phyloP scores from a whole-genome alignment of 2,329 filamentous ascomycete species.

The Neurospora sp. region DNA sequence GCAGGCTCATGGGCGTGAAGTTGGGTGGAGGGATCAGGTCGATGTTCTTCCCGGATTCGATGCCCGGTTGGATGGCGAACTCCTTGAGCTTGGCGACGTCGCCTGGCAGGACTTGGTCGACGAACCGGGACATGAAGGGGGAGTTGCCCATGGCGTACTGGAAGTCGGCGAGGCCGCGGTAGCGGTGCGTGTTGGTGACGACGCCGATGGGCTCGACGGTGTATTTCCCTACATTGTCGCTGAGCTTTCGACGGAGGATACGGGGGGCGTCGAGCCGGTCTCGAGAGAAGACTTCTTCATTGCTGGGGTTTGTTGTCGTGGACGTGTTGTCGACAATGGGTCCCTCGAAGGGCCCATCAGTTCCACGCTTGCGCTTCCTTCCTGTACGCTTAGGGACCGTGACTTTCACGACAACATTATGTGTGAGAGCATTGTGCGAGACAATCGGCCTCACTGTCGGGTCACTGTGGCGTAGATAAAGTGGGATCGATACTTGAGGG shows the following conservation, averaged over 20 bases:
- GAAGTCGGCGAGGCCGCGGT: slow-evolving; percentile 76
- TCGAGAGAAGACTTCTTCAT: slow-evolving; percentile 29
- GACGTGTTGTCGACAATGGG: slow-evolving; percentile 21
- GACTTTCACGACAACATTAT: slow-evolving; percentile 79
- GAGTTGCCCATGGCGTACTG: slow-evolving; percentile 65
- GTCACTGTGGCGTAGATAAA: slow-evolving; percentile 75
- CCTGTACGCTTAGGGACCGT: slow-evolving; percentile 81
- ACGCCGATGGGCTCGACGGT: slow-evolving; percentile 60
- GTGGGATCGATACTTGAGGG: slow-evolving; percentile 43
- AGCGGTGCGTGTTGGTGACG: slow-evolving; percentile 75
- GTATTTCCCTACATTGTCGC: slow-evolving; percentile 61
- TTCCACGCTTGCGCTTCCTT: slow-evolving; percentile 75
- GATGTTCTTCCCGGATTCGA: slow-evolving; percentile 47
- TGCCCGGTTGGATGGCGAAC: slow-evolving; percentile 58
- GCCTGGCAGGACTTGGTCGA: slow-evolving; percentile 60
- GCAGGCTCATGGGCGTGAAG: slow-evolving; percentile 65
- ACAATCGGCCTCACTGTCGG: slow-evolving; percentile 67
- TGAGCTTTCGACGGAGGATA: slow-evolving; percentile 51
- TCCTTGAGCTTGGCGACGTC: slow-evolving; percentile 46
- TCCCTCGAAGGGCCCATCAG: slow-evolving; percentile 52
- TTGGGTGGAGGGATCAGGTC: slow-evolving; percentile 72
- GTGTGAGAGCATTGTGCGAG: slow-evolving; percentile 65
- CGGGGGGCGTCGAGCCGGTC: slow-evolving; percentile 43
- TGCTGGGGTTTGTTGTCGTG: background rate
- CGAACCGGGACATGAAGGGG: slow-evolving; percentile 61